Evolutionary conservation across 2,329 filamentous ascomycete genomes (phyloP), one percentile per base, ranked within the genome.

Genomic region (Aspergillus tubingensis): DNA sequence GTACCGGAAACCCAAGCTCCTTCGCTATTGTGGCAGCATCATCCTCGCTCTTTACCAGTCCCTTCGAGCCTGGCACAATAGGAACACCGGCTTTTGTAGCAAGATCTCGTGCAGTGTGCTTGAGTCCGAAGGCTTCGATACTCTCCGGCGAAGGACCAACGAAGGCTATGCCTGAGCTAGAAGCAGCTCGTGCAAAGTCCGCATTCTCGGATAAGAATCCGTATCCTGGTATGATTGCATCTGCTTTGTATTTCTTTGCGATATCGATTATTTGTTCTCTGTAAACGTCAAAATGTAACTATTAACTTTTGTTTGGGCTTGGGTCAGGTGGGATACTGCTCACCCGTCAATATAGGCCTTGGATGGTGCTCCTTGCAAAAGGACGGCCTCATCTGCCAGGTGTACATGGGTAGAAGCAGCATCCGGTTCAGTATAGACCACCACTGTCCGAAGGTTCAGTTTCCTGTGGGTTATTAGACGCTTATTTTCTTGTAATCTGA

Each of bases 191-290:
- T 0, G 87, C 86, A 68, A 90, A 89, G 4, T 83, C 79, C 4
- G 84, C 80, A 68, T 88, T 87, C 60, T 90, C 87, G 0, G 83
- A 84, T 1, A 90, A 73, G 61, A 89, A 89, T 0, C 88, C 88
- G 74, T 90, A 90, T 2, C 88, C 87, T 0, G 87, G 87, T 53
- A 88, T 86, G 15, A 90, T 80, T 3, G 85, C 86, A 62, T 89
- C 81, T 2, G 74, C 83, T 2, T 75, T 68, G 13, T 80, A 74
- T 3, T 77, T 70, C 44, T 79, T 79, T 8, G 85, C 85, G n/a
- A 87, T 79, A 3, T 76, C 68, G 17, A 88, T 73, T 2, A 79
- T 77, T 48, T 74, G 68, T 19, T 78, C 72, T 41, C 69, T 67
- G 23, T 10, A 21, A 19, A 39, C 5, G 11, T 0, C 72, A 70